Percentiles rank a stretch among this genome's conserved stretches.
Conservation (phyloP, 306 rosid genomes). For the Dryas alaskensis region DNA sequence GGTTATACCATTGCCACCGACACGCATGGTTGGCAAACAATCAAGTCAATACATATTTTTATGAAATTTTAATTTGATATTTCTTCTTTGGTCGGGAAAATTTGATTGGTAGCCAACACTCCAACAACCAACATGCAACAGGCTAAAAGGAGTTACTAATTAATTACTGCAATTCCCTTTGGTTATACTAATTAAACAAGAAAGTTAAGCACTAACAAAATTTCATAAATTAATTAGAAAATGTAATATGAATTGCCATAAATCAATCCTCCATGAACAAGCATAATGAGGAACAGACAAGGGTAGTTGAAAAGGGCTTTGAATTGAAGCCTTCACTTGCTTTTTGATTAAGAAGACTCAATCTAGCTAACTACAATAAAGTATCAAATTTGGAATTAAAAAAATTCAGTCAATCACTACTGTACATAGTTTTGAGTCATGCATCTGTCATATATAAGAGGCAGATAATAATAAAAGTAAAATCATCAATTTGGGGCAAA, state of each 20-base stretch:
- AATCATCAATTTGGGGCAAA: not conserved
- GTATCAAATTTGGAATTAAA: conserved; percentile 18
- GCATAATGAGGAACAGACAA: not conserved
- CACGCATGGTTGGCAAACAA: conserved; percentile 22
- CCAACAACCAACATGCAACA: not conserved
- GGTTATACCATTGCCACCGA: conserved; percentile 15
- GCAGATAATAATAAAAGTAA: too few relatives aligned
- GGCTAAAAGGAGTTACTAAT: not conserved
- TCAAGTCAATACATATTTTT: conserved; percentile 23
- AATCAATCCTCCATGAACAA: not conserved
- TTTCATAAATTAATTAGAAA: not conserved
- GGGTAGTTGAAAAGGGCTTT: conserved; percentile 23
- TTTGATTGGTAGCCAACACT: not conserved
- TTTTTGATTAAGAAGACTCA: conserved; percentile 34
- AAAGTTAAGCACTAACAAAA: not conserved
- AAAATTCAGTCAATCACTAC: not conserved
- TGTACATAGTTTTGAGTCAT: too few relatives aligned
- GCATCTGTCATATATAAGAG: too few relatives aligned
- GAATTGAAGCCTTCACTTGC: conserved; percentile 36
- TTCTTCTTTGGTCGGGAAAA: not conserved
- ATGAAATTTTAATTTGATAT: not conserved
- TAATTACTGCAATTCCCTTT: not conserved
- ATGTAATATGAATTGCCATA: not conserved
- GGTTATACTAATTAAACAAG: not conserved
- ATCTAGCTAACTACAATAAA: conserved; percentile 10